Conservation (phyloP, 768 basidiomycete genomes). For the Naganishia onofrii region DNA sequence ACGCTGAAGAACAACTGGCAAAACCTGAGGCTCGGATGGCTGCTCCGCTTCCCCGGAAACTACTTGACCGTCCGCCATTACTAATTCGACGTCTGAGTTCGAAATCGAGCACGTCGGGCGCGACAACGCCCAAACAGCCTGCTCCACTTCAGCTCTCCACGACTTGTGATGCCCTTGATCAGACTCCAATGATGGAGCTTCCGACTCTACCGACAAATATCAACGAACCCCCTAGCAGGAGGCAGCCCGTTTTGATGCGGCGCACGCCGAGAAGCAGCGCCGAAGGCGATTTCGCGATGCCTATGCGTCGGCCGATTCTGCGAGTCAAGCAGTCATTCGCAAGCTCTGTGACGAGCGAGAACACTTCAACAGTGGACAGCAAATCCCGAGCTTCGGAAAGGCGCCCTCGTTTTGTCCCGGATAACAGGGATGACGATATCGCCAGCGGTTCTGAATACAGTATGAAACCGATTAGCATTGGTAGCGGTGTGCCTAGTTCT, state of each 20-base stretch:
- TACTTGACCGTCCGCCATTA: slow-evolving; percentile 3
- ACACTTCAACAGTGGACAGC: slow-evolving; percentile 16
- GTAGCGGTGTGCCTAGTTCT: background rate
- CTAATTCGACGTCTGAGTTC: background rate
- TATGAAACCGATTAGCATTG: background rate
- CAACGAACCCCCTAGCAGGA: background rate
- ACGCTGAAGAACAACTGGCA: background rate
- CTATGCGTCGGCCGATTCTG: background rate
- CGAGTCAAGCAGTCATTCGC: slow-evolving; percentile 17
- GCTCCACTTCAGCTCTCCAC: background rate
- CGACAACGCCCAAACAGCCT: slow-evolving; percentile 8
- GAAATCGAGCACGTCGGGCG: slow-evolving; percentile 12
- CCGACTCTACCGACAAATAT: background rate
- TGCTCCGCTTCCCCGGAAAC: background rate
- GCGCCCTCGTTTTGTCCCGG: slow-evolving; percentile 3
- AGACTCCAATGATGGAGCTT: background rate
- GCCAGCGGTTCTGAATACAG: background rate
- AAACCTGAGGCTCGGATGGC: background rate
- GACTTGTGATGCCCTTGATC: too few relatives aligned
- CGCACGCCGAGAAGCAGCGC: background rate
- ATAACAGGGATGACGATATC: background rate
- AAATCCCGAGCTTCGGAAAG: background rate
- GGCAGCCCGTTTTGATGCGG: background rate
- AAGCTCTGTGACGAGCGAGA: slow-evolving; percentile 7
- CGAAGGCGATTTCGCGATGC: background rate